Evolutionary conservation across 2,329 filamentous ascomycete genomes (phyloP).

Genomic region (Dactylellina drechsleri): DNA sequence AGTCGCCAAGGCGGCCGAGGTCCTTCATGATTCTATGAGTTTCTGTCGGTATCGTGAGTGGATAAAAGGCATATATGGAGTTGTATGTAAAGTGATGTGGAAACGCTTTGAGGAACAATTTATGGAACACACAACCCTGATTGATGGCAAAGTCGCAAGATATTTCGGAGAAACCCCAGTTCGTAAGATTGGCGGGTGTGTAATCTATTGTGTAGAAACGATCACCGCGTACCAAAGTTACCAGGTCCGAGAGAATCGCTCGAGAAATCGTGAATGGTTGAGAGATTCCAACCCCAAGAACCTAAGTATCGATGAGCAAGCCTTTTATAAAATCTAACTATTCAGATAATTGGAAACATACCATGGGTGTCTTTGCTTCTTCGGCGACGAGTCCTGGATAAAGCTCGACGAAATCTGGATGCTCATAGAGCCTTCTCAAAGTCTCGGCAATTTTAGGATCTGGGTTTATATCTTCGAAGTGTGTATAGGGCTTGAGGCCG

Average conservation of each 20-base stretch:
- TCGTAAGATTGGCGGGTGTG: constrained; percentile 77
- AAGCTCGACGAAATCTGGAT: constrained; percentile 81
- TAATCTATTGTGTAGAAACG: constrained; percentile 81
- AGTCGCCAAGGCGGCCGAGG: constrained; percentile 74
- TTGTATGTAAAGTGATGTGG: constrained; percentile 80
- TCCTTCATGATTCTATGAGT: constrained; percentile 77
- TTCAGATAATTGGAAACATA: constrained; percentile 56
- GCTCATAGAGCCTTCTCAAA: constrained; percentile 76
- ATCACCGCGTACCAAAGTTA: constrained; percentile 80
- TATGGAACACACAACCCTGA: constrained; percentile 85
- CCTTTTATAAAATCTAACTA: no score
- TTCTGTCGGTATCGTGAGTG: constrained; percentile 75
- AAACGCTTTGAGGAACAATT: constrained; percentile 81
- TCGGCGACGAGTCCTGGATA: constrained; percentile 83
- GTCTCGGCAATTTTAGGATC: constrained; percentile 75
- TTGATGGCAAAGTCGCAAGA: constrained; percentile 78
- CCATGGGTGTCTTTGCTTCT: constrained; percentile 77
- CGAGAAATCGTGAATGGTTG: constrained; percentile 81
- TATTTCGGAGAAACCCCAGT: constrained; percentile 83
- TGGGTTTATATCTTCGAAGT: constrained; percentile 84
- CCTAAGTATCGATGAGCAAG: constrained; percentile 13
- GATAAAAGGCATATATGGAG: constrained; percentile 83
- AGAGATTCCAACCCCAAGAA: constrained; percentile 76
- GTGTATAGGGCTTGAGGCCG: constrained; percentile 77
- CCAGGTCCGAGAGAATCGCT: constrained; percentile 80